Evolutionary conservation across 2,329 filamentous ascomycete species (phyloP).

Genomic region (Myriosclerotinia curreyana): DNA sequence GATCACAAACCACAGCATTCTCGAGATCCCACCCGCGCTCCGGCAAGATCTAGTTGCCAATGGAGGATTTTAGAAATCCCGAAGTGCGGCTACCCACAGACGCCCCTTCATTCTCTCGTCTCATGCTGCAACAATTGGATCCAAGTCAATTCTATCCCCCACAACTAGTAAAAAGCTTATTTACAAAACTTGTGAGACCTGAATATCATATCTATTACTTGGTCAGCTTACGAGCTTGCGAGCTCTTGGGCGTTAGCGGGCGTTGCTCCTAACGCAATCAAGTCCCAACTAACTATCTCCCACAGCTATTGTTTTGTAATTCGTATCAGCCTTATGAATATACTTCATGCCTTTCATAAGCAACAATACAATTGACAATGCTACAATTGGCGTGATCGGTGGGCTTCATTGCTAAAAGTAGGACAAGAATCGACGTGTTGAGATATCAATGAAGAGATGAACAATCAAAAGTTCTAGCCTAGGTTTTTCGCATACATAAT

Average conservation of each 20-base stretch:
- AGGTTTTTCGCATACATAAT: slow-evolving; percentile 10
- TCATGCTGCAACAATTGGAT: slow-evolving; percentile 6
- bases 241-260: neutral
- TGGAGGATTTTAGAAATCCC: slow-evolving; percentile 12
- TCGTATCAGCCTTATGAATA: slow-evolving; percentile 19
- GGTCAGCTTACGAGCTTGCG: neutral
- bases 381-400: neutral
- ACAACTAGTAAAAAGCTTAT: neutral
- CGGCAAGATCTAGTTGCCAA: slow-evolving; percentile 15
- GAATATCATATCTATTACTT: slow-evolving; percentile 1
- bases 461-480: slow-evolving; percentile 3
- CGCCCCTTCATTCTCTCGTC: slow-evolving; percentile 15
- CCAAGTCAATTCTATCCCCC: neutral
- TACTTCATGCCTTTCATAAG: slow-evolving; percentile 18
- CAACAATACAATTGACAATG: neutral
- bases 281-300: slow-evolving; percentile 3
- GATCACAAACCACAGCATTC: slow-evolving; percentile 17
- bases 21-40: slow-evolving; percentile 14
- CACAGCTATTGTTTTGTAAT: slow-evolving; percentile 19
- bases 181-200: neutral
- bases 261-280: neutral
- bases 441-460: slow-evolving; percentile 18
- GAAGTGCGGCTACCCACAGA: slow-evolving; percentile 18
- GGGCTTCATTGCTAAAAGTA: slow-evolving; percentile 13
- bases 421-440: neutral